Evolutionary conservation across 1,139 yeast species (phyloP).

Genomic region (Taiozyma sp.): DNA sequence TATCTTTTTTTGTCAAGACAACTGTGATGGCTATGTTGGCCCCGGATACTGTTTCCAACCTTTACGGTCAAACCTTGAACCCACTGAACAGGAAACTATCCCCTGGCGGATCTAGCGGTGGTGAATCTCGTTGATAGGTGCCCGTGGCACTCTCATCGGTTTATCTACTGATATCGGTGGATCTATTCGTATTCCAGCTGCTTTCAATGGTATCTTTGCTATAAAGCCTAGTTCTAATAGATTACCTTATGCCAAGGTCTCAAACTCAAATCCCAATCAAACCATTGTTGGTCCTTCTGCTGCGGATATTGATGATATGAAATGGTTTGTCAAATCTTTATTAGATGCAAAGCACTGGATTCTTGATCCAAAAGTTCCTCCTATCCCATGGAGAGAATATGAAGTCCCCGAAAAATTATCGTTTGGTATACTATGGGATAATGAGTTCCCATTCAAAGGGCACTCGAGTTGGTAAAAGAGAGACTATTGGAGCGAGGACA

Average conservation of each 20-base stretch:
- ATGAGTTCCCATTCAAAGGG: conserved; percentile 43
- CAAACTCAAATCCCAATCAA: conserved; percentile 54
- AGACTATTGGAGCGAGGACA: conserved; percentile 38
- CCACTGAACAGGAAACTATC: conserved; percentile 37
- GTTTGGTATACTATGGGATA: conserved; percentile 27
- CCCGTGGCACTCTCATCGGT: conserved; percentile 46
- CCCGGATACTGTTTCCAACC: conserved; percentile 38
- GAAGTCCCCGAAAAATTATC: conserved; percentile 29
- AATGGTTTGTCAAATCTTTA: conserved; percentile 49
- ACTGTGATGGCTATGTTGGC: conserved; percentile 48
- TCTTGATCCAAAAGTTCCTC: conserved; percentile 43
- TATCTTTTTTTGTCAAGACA: conserved; percentile 45
- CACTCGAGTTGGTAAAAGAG: conserved; percentile 33
- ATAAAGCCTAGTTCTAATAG: conserved; percentile 44
- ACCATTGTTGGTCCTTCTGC: conserved; percentile 55
- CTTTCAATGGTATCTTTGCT: conserved; percentile 49
- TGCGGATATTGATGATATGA: conserved; percentile 56
- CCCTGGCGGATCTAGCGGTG: conserved; percentile 52
- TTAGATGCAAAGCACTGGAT: conserved; percentile 53
- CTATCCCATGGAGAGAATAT: conserved; percentile 51
- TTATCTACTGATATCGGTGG: conserved; percentile 67
- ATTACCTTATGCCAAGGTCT: conserved; percentile 43
- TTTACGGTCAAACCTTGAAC: conserved; percentile 42
- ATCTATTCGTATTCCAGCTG: conserved; percentile 51
- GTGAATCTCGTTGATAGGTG: conserved; percentile 47